Evolutionary conservation across 805 yeast genomes (phyloP).

Genomic region (Pichia manshurica): DNA sequence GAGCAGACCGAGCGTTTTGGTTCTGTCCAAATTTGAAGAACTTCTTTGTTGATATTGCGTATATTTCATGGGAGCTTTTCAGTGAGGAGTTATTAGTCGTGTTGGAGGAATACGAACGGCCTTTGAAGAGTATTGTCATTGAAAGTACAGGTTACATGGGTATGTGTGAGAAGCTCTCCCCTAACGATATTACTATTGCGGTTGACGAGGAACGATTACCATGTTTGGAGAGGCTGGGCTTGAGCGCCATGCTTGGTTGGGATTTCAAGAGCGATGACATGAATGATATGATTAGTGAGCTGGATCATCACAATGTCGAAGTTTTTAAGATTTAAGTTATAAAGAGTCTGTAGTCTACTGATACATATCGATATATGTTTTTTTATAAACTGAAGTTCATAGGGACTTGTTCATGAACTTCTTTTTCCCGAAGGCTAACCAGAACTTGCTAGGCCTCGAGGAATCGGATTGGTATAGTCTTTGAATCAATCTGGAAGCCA

Average conservation of each 20-base stretch:
- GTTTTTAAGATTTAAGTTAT: conserved; percentile 14
- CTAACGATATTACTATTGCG: conserved; percentile 84
- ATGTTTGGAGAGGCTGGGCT: conserved; percentile 50
- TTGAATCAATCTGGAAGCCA: conserved; percentile 71
- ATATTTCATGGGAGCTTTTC: conserved; percentile 50
- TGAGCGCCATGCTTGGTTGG: conserved; percentile 86
- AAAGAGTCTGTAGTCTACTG: no score
- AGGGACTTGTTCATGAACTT: conserved; percentile 91
- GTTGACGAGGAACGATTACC: conserved; percentile 75
- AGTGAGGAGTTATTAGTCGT: conserved; percentile 39
- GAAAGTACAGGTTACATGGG: conserved; percentile 87
- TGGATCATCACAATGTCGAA: conserved; percentile 61
- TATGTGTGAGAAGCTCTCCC: conserved; percentile 74
- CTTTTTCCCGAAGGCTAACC: conserved; percentile 95
- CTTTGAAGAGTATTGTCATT: conserved; percentile 57
- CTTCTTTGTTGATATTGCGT: conserved; percentile 74
- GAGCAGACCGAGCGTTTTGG: conserved; percentile 66
- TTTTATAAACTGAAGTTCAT: conserved; percentile 21
- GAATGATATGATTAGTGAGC: conserved; percentile 54
- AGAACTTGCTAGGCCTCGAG: conserved; percentile 72
- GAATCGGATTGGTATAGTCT: conserved; percentile 61
- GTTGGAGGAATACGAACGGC: conserved; percentile 31
- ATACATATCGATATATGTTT: no score
- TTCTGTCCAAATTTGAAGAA: conserved; percentile 69
- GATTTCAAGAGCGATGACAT: conserved; percentile 57